These are phyloP conservation scores for Talaromyces stipitatus DNA, from an alignment of 495 filamentous ascomycete genomes.

Conservation along the genomic window DNA sequence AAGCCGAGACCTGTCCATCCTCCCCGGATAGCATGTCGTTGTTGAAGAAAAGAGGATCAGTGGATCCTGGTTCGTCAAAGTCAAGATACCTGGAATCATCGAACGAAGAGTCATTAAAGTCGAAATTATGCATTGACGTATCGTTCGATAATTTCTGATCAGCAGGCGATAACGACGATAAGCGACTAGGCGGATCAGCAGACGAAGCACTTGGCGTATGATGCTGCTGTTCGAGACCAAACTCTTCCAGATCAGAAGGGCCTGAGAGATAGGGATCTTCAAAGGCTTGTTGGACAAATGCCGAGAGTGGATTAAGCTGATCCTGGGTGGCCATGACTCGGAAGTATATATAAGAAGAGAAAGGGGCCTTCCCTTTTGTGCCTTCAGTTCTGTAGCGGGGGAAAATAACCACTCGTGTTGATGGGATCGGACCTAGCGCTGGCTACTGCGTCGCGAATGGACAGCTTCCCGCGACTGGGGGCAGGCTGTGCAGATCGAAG, in stretches of 20 bases:
- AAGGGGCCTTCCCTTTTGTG: neutral
- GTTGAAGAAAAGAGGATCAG: neutral
- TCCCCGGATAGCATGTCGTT: neutral
- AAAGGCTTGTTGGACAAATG: slow-evolving; percentile 15
- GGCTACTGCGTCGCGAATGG: neutral
- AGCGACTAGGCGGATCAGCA: neutral
- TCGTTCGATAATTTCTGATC: slow-evolving; percentile 10
- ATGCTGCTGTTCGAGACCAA: slow-evolving; percentile 19
- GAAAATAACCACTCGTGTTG: neutral
- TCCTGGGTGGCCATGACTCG: slow-evolving; percentile 2
- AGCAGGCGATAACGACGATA: slow-evolving; percentile 5
- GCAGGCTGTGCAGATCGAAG: neutral
- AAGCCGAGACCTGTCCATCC: neutral
- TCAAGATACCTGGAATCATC: neutral
- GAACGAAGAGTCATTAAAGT: neutral
- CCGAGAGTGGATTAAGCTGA: slow-evolving; percentile 1
- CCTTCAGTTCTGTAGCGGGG: too few relatives aligned
- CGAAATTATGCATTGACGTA: neutral
- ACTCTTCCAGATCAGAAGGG: slow-evolving; percentile 32
- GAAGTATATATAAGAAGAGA: neutral
- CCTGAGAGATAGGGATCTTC: slow-evolving; percentile 34
- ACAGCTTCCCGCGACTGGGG: neutral
- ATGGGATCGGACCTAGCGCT: neutral
- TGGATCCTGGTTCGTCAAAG: neutral
- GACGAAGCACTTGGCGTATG: slow-evolving; percentile 3